Evolutionary conservation across 2,329 filamentous ascomycete species (phyloP).

Genomic region (Lasiodiplodia gonubiensis): DNA sequence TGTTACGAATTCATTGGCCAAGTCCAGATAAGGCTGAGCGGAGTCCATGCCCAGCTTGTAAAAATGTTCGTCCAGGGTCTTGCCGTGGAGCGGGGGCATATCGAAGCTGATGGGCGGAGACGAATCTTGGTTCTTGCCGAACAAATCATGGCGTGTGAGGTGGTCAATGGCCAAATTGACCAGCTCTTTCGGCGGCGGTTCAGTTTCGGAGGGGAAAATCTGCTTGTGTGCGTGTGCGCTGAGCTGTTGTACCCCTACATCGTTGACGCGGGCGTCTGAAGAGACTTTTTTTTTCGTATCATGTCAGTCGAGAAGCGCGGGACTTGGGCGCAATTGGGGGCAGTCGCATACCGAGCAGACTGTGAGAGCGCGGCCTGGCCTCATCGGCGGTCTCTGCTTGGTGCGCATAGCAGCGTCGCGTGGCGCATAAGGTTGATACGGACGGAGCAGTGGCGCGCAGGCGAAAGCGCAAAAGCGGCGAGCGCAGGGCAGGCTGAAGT

Average conservation of each 20-base stretch:
- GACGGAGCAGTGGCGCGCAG: background rate
- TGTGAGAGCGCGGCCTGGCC: background rate
- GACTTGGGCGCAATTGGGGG: background rate
- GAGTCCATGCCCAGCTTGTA: conserved; percentile 83
- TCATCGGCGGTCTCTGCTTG: background rate
- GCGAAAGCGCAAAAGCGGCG: conserved; percentile 1
- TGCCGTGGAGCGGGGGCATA: conserved; percentile 77
- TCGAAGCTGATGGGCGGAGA: conserved; percentile 79
- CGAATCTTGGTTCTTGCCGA: conserved; percentile 87
- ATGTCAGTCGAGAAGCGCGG: conserved; percentile 22
- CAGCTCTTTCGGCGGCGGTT: conserved; percentile 69
- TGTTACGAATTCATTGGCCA: conserved; percentile 75
- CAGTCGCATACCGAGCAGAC: conserved; percentile 11
- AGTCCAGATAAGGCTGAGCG: conserved; percentile 79
- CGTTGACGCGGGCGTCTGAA: conserved; percentile 77
- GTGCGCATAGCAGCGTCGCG: conserved; percentile 15
- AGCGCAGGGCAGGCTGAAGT: conserved; percentile 11
- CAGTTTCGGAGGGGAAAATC: conserved; percentile 69
- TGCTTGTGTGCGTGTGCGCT: conserved; percentile 83
- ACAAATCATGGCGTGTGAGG: conserved; percentile 80
- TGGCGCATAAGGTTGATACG: background rate
- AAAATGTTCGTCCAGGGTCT: conserved; percentile 92
- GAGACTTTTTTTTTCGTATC: conserved; percentile 37
- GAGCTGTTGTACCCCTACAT: conserved; percentile 93
- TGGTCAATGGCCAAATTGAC: conserved; percentile 83